These are phyloP conservation scores for Strigomonas culicis DNA, from an alignment of 208 protist genomes.

Conservation along the genomic window DNA sequence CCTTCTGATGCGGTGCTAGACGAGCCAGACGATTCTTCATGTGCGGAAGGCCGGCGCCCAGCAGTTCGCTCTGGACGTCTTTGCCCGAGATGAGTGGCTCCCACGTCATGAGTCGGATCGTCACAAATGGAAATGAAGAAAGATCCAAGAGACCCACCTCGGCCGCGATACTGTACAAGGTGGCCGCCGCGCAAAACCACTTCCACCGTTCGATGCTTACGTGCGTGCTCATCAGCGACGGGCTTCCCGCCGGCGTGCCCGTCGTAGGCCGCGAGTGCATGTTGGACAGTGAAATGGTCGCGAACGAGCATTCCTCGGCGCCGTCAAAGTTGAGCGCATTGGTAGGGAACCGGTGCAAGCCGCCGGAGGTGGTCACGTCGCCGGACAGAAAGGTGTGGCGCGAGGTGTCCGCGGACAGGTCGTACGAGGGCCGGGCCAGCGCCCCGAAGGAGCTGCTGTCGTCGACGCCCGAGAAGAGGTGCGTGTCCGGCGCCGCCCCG, in stretches of 20 bases:
- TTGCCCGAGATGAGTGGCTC: constrained; percentile 9
- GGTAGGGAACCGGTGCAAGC: neutral
- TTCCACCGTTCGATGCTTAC: constrained; percentile 37
- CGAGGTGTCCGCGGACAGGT: neutral
- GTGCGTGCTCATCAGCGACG: constrained; percentile 1
- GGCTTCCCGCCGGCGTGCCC: neutral
- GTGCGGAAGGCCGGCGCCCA: neutral
- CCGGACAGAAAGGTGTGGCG: neutral
- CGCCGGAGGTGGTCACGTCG: neutral
- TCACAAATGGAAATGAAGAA: constrained; percentile 26
- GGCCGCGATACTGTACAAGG: constrained; percentile 52
- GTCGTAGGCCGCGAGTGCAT: neutral
- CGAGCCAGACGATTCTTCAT: neutral
- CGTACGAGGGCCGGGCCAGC: neutral
- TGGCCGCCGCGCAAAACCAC: constrained; percentile 37
- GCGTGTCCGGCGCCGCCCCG: neutral
- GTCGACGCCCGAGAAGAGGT: constrained; percentile 2
- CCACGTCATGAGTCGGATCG: neutral
- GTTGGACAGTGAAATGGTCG: neutral
- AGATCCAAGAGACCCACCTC: constrained; percentile 47
- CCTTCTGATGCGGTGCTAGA: neutral
- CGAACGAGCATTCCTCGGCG: neutral
- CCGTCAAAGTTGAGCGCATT: neutral
- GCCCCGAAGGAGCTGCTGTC: neutral
- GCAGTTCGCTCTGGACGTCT: constrained; percentile 8